phyloP scores from a whole-genome alignment of 805 yeast genomes.

The Candida lessepsii region DNA sequence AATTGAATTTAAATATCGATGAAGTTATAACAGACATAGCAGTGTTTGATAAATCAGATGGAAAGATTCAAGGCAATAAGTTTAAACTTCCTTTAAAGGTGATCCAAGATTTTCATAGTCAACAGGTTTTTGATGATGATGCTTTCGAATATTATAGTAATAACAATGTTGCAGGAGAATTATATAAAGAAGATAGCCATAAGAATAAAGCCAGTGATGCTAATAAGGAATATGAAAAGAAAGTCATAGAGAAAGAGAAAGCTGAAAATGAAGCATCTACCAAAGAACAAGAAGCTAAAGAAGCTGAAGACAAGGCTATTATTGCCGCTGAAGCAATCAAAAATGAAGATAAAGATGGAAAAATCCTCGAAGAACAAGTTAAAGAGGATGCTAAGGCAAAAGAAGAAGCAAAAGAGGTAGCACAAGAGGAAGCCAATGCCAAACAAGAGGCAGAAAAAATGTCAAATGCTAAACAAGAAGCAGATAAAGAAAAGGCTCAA shows the following conservation, averaged over 20 bases:
- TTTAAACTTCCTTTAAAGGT: constrained; percentile 27
- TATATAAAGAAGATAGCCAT: constrained; percentile 14
- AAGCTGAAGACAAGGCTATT: background rate
- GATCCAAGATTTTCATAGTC: constrained; percentile 27
- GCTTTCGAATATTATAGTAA: constrained; percentile 19
- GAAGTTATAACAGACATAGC: constrained; percentile 42
- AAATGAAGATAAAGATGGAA: too few species aligned
- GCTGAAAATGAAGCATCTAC: constrained; percentile 1
- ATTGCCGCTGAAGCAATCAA: too few species aligned
- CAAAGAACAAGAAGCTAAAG: background rate
- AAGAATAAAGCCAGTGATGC: constrained; percentile 15
- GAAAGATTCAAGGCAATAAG: constrained; percentile 37
- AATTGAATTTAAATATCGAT: constrained; percentile 13
- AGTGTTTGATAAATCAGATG: constrained; percentile 35
- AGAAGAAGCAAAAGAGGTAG: constrained; percentile 2
- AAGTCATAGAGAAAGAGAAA: constrained; percentile 7
- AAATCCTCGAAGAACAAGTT: too few species aligned
- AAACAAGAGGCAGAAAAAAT: constrained; percentile 5
- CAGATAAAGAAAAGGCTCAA: constrained; percentile 10
- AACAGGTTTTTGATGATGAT: constrained; percentile 26
- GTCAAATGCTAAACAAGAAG: constrained; percentile 4
- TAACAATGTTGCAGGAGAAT: constrained; percentile 14
- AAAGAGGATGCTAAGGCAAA: constrained; percentile 1
- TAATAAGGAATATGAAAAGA: constrained; percentile 10
- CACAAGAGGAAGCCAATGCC: constrained; percentile 10